Percentiles rank a stretch among this genome's conserved stretches.
These are phyloP conservation scores for Fusarium coicis DNA, from an alignment of 2,329 filamentous ascomycete genomes.

Conservation along the genomic window DNA sequence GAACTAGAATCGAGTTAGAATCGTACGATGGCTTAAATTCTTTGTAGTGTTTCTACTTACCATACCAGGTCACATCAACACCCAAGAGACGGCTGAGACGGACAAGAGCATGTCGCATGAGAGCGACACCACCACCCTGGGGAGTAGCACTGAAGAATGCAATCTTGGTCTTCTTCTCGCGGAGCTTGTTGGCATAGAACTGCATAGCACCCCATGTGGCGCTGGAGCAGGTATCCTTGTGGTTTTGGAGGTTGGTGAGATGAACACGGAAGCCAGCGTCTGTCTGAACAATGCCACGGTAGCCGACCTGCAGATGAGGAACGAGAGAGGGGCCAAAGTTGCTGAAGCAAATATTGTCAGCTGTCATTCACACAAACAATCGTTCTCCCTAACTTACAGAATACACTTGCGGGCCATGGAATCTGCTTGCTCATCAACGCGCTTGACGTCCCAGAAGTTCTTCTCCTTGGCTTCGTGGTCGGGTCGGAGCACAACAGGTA, in stretches of 20 bases:
- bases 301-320: slow-evolving; percentile 75
- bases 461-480: slow-evolving; percentile 56
- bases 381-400: slow-evolving; percentile 59
- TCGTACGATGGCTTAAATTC: too few relatives aligned
- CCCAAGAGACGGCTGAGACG: slow-evolving; percentile 74
- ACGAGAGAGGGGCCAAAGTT: slow-evolving; percentile 78
- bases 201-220: slow-evolving; percentile 74
- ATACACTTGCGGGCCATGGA: slow-evolving; percentile 84
- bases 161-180: slow-evolving; percentile 71
- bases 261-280: slow-evolving; percentile 73
- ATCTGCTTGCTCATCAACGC: slow-evolving; percentile 84
- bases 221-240: slow-evolving; percentile 68
- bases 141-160: slow-evolving; percentile 85
- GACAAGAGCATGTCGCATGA: slow-evolving; percentile 84
- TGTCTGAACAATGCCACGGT: slow-evolving; percentile 75
- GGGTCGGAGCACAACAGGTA: slow-evolving; percentile 72
- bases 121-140: slow-evolving; percentile 83
- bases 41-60: slow-evolving; percentile 48
- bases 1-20: slow-evolving; percentile 59
- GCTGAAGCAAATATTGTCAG: slow-evolving; percentile 50
- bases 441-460: slow-evolving; percentile 63
- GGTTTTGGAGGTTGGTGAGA: slow-evolving; percentile 66
- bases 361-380: background rate
- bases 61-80: slow-evolving; percentile 79
- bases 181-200: slow-evolving; percentile 71